Evolutionary conservation across 495 filamentous ascomycete genomes (phyloP).

Genomic region (Penicillium lagena): DNA sequence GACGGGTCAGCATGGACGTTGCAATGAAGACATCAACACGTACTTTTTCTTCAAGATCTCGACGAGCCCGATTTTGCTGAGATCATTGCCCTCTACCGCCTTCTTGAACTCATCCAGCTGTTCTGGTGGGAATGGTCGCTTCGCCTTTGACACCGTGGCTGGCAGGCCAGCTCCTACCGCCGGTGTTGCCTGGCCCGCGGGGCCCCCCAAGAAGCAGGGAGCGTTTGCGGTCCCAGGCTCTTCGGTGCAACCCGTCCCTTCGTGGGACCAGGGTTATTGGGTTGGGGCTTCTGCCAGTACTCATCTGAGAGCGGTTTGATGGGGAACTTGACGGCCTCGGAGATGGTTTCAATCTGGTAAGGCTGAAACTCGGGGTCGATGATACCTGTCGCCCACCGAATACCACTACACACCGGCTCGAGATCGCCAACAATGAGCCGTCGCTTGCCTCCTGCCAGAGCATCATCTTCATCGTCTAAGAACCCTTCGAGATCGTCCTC

Average conservation of each 20-base stretch:
- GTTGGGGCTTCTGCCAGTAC: slow-evolving; percentile 64
- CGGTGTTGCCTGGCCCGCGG: neutral
- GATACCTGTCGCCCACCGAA: slow-evolving; percentile 70
- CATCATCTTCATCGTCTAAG: slow-evolving; percentile 46
- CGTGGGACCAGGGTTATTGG: slow-evolving; percentile 8
- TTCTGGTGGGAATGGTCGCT: slow-evolving; percentile 45
- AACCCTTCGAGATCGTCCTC: slow-evolving; percentile 52
- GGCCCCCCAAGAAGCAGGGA: slow-evolving; percentile 1
- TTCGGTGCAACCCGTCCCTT: slow-evolving; percentile 11
- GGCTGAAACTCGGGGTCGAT: slow-evolving; percentile 37
- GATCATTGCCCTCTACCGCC: slow-evolving; percentile 60
- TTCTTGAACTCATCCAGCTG: slow-evolving; percentile 67
- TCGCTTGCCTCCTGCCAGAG: slow-evolving; percentile 31
- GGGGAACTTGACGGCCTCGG: slow-evolving; percentile 43
- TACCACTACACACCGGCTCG: slow-evolving; percentile 66
- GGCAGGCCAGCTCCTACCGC: slow-evolving; percentile 5
- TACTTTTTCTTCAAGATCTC: slow-evolving; percentile 68
- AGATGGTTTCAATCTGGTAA: slow-evolving; percentile 67
- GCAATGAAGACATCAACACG: slow-evolving; percentile 3
- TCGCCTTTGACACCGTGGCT: slow-evolving; percentile 19
- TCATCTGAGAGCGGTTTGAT: slow-evolving; percentile 81
- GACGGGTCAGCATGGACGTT: neutral
- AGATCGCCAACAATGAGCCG: slow-evolving; percentile 59
- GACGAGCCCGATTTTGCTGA: slow-evolving; percentile 69
- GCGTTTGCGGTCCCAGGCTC: slow-evolving; percentile 19